These are phyloP conservation scores for Quercus wislizeni DNA, from an alignment of 306 rosid genomes.

Conservation along the genomic window DNA sequence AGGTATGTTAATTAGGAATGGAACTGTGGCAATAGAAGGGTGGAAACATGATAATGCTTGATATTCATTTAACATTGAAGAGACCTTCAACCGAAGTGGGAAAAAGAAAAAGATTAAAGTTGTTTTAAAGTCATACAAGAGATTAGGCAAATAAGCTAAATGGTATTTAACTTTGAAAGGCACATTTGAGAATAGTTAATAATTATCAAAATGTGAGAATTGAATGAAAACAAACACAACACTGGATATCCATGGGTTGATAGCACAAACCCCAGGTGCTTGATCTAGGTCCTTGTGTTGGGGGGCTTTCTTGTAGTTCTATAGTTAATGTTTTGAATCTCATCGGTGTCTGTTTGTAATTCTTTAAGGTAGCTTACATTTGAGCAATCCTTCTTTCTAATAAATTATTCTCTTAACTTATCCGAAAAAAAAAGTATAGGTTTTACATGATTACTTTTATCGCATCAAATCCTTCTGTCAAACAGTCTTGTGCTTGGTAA, in stretches of 20 bases:
- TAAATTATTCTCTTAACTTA: not conserved
- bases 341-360: too few relatives aligned
- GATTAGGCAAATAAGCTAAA: not conserved
- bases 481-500: not conserved
- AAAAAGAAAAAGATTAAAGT: not conserved
- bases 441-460: not conserved
- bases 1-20: not conserved
- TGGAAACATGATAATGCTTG: not conserved
- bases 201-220: not conserved
- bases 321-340: too few relatives aligned
- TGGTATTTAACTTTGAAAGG: not conserved
- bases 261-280: not conserved
- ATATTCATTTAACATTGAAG: not conserved
- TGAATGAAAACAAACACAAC: not conserved
- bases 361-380: too few relatives aligned
- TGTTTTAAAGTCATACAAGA: not conserved
- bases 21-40: not conserved
- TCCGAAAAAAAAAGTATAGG: not conserved
- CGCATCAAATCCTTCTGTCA: not conserved
- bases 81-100: not conserved
- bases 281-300: not conserved
- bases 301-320: too few relatives aligned
- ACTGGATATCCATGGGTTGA: not conserved
- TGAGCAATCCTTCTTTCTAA: too few relatives aligned
- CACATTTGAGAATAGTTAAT: not conserved